Base-by-base conservation (phyloP, 1,139 yeast species). In the Pneumocystis wakefieldiae region DNA sequence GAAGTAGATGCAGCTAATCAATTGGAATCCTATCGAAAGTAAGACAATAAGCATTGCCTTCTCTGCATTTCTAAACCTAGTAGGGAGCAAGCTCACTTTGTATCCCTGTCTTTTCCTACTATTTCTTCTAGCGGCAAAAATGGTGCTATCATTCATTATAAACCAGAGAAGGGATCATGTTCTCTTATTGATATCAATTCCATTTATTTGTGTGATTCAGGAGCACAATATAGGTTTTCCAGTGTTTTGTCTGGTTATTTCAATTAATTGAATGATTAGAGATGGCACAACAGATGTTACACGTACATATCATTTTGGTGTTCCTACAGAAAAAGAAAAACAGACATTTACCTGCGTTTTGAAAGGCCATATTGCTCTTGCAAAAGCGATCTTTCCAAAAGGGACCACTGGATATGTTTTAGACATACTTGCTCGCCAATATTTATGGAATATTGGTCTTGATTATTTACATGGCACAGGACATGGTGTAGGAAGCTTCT, bases 281-380 rank as follows among this genome's bases (percentile, higher is more conserved):
- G 97, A 91, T 67, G 99, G 98, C 42, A 92, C 98, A 0, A 92
- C 98, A 0, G 98, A 92, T 74, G 87, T 92, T 17, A 92, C 99
- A 2, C 83, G 99, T 74, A 92, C 98, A 0, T 72, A 88, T 59
- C 97, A 92, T 73, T 86, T 87, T 71, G 83, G 84, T 2, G 74
- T 73, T 6, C 97, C 97, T 36, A 74, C 83, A 0, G 73, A 74
- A 4, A 89, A 85, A 64, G 90, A 92, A 73, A 79, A 79, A 57
- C 79, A 79, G 64, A 86, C 89, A 66, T 92, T 89, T 74, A 92
- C 99, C 0, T 76, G 87, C 61, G 99, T 94, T 1, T 81, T 94
- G 69, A 91, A 92, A 77, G 98, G 98, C 8, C 89, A 91, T 70
- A 78, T 94, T 67, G 87, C 95, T 0, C 77, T 94, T 62, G 88